Evolutionary conservation across 441 rosid genomes (phyloP), one percentile per base, ranked within the genome.

Genomic region (Populus hybrid): DNA sequence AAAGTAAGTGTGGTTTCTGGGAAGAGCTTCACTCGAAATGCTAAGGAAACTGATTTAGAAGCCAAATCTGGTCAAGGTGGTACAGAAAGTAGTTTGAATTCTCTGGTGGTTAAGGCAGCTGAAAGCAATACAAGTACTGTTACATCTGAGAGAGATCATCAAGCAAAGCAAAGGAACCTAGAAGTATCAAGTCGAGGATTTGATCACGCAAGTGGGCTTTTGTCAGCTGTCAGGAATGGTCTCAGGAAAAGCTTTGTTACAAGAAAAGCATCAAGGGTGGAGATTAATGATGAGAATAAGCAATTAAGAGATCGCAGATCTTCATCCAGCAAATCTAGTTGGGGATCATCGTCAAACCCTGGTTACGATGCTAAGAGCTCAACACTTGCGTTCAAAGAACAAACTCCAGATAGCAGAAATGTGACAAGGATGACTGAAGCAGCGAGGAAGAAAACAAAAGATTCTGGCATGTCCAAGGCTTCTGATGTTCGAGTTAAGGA

Each of bases 271-370:
- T 85, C 86, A 65, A 85, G 84, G 67, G 76, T 81, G 40, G 84
- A 81, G 81, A 77, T 67, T 67, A 79, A 40, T 80, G 59, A 71
- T 19, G 76, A 82, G 77, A 64, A 38, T 42, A 79, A 71, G 65
- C 70, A 77, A 69, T 81, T 82, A 61, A 79, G 80, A 57, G 87
- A 79, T 16, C n/a, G 68, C 34, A 79, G 83, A 74, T 87, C 91
- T 82, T 84, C 80, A 46, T 87, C 90, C 57, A 61, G 85, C n/a
- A 88, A 88, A 73, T 89, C 89, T 71, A 88, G 93, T 26, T 83
- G 82, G 53, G 91, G 87, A 61, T 87, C 92, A 30, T 87, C 92
- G 76, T 86, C 86, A 36, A 71, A 63, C 78, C 78, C 79, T 68
- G 40, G 76, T 23, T 21, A 46, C 53, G 77, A 75, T 71, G 75